Evolutionary conservation across 2,329 filamentous ascomycete species (phyloP).

Genomic region (Fusarium irregulare): DNA sequence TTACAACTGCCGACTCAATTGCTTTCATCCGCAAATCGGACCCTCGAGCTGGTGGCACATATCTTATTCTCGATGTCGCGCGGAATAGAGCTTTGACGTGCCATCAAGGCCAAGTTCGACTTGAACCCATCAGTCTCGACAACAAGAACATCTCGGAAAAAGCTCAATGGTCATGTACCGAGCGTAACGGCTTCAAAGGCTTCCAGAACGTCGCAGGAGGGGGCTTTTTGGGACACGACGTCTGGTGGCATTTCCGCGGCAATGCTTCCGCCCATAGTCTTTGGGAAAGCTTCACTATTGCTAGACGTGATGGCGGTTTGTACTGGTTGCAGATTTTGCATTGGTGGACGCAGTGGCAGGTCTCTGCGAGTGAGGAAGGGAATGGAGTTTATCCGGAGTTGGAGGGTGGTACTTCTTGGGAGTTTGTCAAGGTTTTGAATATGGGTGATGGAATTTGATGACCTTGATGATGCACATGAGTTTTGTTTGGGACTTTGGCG

Average conservation of each 20-base stretch:
- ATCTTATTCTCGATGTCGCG: background rate
- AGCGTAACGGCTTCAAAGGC: background rate
- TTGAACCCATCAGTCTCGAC: background rate
- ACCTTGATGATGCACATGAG: background rate
- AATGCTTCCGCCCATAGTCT: conserved; percentile 1
- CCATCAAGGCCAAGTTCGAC: background rate
- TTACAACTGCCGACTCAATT: background rate
- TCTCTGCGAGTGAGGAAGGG: background rate
- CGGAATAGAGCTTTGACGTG: conserved; percentile 1
- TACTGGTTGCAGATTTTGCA: conserved; percentile 7
- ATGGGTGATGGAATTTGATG: background rate
- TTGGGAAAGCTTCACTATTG: conserved; percentile 10
- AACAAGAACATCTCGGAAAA: background rate
- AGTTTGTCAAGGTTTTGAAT: background rate
- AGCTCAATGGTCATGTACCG: background rate
- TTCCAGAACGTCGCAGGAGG: background rate
- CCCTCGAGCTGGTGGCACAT: background rate
- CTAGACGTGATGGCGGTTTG: background rate
- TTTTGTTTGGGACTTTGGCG: background rate
- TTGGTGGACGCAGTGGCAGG: conserved; percentile 17
- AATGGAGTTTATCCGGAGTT: background rate
- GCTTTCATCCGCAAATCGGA: conserved; percentile 2
- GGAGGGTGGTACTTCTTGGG: conserved; percentile 4
- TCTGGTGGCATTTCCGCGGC: conserved; percentile 3
- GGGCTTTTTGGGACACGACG: background rate